Percentiles rank a stretch among this genome's conserved stretches.
These are phyloP conservation scores for Nakazawaea anatomiae DNA, from an alignment of 805 yeast genomes.

Conservation along the genomic window DNA sequence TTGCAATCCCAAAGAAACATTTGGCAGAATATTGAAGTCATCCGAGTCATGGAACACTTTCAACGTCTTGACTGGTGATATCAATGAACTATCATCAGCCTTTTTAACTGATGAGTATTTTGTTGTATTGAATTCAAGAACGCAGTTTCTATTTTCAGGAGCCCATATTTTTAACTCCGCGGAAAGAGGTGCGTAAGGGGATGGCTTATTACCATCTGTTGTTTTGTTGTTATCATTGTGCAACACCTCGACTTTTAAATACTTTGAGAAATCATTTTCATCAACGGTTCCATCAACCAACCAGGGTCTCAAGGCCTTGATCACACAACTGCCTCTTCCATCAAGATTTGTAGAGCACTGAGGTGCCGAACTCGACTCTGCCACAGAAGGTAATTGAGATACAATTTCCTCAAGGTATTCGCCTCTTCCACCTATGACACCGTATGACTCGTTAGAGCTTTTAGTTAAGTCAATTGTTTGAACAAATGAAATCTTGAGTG, in stretches of 20 bases:
- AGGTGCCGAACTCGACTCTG: constrained; percentile 20
- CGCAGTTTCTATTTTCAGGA: constrained; percentile 60
- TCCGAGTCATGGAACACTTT: constrained; percentile 38
- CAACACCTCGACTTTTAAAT: constrained; percentile 45
- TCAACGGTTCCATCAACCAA: constrained; percentile 30
- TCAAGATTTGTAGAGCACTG: constrained; percentile 16
- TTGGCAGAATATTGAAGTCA: constrained; percentile 1
- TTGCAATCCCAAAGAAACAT: neutral
- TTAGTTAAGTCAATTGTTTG: constrained; percentile 50
- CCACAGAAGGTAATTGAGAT: constrained; percentile 60
- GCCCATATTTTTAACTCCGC: constrained; percentile 58
- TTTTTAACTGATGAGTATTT: constrained; percentile 26
- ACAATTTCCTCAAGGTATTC: constrained; percentile 43
- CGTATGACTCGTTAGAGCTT: constrained; percentile 27
- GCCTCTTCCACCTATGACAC: constrained; percentile 44
- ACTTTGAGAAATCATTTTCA: constrained; percentile 32
- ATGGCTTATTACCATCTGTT: constrained; percentile 26
- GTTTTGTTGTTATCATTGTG: constrained; percentile 39
- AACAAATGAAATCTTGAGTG: constrained; percentile 67
- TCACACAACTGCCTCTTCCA: constrained; percentile 51
- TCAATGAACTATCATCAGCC: constrained; percentile 23
- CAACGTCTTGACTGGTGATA: constrained; percentile 61
- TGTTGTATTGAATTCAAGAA: constrained; percentile 49
- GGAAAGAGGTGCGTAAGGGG: constrained; percentile 57
- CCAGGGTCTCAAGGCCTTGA: constrained; percentile 42